Evolutionary conservation across 2,329 filamentous ascomycete genomes (phyloP), one percentile per base, ranked within the genome.

Genomic region (Colletotrichum somersetense): DNA sequence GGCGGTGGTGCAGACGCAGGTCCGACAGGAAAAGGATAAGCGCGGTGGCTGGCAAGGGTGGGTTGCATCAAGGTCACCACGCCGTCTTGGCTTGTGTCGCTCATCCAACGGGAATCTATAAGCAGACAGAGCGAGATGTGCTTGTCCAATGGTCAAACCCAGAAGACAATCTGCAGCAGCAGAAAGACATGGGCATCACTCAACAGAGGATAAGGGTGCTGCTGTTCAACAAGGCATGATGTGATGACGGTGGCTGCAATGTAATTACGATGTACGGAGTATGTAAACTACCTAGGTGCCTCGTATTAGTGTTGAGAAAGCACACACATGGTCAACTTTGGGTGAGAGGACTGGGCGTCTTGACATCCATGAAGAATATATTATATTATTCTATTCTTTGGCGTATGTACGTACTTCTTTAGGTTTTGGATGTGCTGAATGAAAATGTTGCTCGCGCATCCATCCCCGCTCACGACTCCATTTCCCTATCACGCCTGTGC

Each of bases 1-100:
- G 61, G 44, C 71, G 33, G 44, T 73, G 40, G 73, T 76, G 77
- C 74, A 42, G 79, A 83, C 78, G 82, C 82, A 84, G 82, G 82
- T 83, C 81, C 82, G 71, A 80, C 78, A 80, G 76, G 77, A 84
- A 80, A 75, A 73, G 80, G 82, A 78, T 79, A 83, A 79, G 80
- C 81, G 80, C 77, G 66, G 67, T 76, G 74, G 76, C 66, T 66
- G 74, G 70, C 53, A 66, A 42, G 74, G 71, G 67, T 64, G 68
- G 74, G 58, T 73, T 71, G 67, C 71, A 71, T 53, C 53, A 55
- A 64, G 53, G 59, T 57, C 52, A 57, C 67, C 59, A 69, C 55
- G 55, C 59, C 59, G 38, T 56, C 59, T 64, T 59, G 57, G 40
- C 57, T 46, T 50, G 53, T 58, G 62, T 70, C 66, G 70, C 55